A percentile compares a stretch with the other conserved stretches of the same genome.
phyloP scores from a whole-genome alignment of 2,329 filamentous ascomycete genomes.

The Arthrobotrys pseudoclavata region DNA sequence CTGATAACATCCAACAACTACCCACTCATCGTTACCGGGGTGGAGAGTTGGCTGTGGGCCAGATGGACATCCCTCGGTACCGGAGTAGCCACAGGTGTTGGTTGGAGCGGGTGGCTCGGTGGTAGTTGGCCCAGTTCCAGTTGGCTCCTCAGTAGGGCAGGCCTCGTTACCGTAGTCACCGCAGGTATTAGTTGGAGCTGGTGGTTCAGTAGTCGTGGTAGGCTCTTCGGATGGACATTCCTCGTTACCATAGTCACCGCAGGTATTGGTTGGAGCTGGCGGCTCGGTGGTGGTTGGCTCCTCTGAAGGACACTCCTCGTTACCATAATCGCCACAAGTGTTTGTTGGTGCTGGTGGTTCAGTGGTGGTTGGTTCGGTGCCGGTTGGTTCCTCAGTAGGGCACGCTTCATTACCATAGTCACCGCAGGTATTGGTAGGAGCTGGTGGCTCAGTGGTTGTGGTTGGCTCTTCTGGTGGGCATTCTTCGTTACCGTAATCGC shows the following conservation, averaged over 20 bases:
- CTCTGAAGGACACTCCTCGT: too few relatives aligned
- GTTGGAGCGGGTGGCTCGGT: background rate
- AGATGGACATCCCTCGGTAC: background rate
- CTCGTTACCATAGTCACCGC: too few relatives aligned
- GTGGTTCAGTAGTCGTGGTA: too few relatives aligned
- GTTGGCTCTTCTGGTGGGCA: background rate
- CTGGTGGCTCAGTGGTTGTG: constrained; percentile 16
- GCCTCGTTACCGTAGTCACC: too few relatives aligned
- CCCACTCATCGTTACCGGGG: constrained; percentile 11
- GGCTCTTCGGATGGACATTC: too few relatives aligned
- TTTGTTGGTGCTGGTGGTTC: constrained; percentile 6
- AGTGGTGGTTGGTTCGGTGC: constrained; percentile 1
- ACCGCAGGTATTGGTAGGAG: constrained; percentile 1
- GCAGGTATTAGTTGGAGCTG: background rate
- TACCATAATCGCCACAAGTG: background rate
- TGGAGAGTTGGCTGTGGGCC: constrained; percentile 19
- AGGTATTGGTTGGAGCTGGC: background rate
- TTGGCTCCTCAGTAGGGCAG: too few relatives aligned
- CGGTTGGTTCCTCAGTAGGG: background rate
- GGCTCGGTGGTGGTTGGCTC: background rate
- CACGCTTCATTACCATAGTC: background rate
- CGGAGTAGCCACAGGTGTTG: constrained; percentile 11
- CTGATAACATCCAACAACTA: constrained; percentile 20
- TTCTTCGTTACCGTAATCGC: background rate
- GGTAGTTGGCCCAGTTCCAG: too few relatives aligned